Evolutionary conservation across 805 yeast genomes (phyloP), one percentile per base, ranked within the genome.

Genomic region (Starmerella vaccinii): DNA sequence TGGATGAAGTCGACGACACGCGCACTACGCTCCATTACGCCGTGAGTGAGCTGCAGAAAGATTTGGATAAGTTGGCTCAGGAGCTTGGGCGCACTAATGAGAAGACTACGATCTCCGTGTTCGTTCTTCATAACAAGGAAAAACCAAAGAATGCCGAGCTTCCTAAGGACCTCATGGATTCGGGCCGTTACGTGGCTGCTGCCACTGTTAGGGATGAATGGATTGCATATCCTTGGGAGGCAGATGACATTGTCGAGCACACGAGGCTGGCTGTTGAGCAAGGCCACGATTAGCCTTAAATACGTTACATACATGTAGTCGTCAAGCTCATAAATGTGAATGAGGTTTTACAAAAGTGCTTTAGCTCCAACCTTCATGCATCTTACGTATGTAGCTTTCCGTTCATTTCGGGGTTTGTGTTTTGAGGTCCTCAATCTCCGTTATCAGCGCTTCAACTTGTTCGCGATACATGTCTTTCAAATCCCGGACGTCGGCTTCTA

Each of bases 181-280:
- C 75, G 29, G 82, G 82, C 48, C 74, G 78, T 54, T 86, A 86
- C 65, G 66, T 81, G 43, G 83, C 86, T 46, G 95, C 90, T 37
- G 72, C 76, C 59, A 80, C 84, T 37, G 82, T 83, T 35, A 80
- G 79, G 23, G 95, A 85, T 63, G 71, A 70, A 61, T 85, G 95
- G 95, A 78, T 85, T 59, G 88, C 90, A 38, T 85, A 86, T 66
- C 95, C 95, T 37, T 85, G 95, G 94, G 95, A 86, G 64, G 82
- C 92, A 18, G 68, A 66, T 24, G 92, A 85, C 66, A 86, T 85
- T 58, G 95, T 84, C 61, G 73, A 72, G 55, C 95, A 85, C 64
- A 81, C 92, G 22, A 71, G 71, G 57, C 61, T 63, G 33, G 90
- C 94, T 26, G 68, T 70, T 48, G 71, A 68, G 47, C 94, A 84